Evolutionary conservation across 1,139 yeast species (phyloP).

Genomic region (Debaryomycetaceae sp.): DNA sequence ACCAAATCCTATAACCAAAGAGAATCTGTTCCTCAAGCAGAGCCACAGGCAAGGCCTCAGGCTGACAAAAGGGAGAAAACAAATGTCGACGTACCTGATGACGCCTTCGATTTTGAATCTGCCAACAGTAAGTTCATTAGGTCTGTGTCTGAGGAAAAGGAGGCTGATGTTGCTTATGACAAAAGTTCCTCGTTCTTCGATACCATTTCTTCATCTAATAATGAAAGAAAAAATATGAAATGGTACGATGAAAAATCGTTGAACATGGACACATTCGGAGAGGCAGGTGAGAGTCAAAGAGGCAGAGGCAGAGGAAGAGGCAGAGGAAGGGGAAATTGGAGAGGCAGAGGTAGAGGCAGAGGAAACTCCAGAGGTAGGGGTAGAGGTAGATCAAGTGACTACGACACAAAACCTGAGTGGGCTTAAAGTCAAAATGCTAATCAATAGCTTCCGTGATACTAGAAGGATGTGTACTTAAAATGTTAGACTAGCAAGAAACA

Average conservation of each 20-base stretch:
- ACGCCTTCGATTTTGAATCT: conserved; percentile 57
- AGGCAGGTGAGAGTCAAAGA: conserved; percentile 32
- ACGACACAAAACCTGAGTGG: conserved; percentile 39
- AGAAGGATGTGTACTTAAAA: neutral
- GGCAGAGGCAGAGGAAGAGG: conserved; percentile 34
- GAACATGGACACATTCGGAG: conserved; percentile 70
- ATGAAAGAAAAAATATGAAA: conserved; percentile 40
- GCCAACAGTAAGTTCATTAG: conserved; percentile 61
- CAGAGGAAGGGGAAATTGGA: conserved; percentile 26
- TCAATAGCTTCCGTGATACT: neutral
- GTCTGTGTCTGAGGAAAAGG: conserved; percentile 29
- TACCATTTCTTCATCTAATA: conserved; percentile 61
- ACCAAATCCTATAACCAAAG: conserved; percentile 1
- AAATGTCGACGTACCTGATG: conserved; percentile 35
- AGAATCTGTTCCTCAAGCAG: conserved; percentile 10
- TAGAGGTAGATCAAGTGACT: conserved; percentile 18
- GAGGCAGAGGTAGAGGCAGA: conserved; percentile 26
- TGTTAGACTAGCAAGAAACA: neutral
- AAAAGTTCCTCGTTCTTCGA: conserved; percentile 80
- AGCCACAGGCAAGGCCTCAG: conserved; percentile 13
- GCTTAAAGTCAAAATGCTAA: conserved; percentile 16
- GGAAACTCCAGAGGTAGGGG: conserved; percentile 24
- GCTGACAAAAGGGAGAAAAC: conserved; percentile 26
- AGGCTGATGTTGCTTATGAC: conserved; percentile 42
- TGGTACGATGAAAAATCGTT: conserved; percentile 62